Conservation (phyloP, 768 basidiomycete species). For the Postia placenta region DNA sequence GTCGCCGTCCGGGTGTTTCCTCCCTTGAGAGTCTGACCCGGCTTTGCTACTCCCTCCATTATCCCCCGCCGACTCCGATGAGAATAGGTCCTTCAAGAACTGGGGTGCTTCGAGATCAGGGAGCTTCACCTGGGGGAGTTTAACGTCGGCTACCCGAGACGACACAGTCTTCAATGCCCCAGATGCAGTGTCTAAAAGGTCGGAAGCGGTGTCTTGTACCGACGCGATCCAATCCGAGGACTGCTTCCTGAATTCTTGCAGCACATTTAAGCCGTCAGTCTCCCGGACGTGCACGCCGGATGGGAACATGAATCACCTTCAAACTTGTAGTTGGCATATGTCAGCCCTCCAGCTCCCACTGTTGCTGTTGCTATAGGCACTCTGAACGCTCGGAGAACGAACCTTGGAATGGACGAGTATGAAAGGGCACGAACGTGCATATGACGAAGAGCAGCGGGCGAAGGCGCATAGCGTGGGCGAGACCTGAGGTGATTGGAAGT, state of each 20-base stretch:
- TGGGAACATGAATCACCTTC: conserved; percentile 82
- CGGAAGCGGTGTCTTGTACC: conserved; percentile 66
- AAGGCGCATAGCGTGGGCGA: conserved; percentile 39
- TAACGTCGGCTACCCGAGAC: conserved; percentile 11
- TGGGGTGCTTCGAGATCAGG: conserved; percentile 52
- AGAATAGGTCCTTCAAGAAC: conserved; percentile 64
- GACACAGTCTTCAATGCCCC: conserved; percentile 49
- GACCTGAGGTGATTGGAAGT: conserved; percentile 41
- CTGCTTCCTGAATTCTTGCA: conserved; percentile 61
- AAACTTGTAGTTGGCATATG: conserved; percentile 95
- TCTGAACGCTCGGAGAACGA: conserved; percentile 81
- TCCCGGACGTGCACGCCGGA: too few species aligned
- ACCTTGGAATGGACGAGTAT: conserved; percentile 84
- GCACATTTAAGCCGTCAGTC: neutral
- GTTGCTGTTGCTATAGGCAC: conserved; percentile 87
- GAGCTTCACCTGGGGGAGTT: conserved; percentile 41
- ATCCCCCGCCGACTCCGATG: conserved; percentile 17
- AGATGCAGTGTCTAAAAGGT: conserved; percentile 66
- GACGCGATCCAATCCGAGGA: conserved; percentile 61
- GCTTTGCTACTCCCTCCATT: conserved; percentile 26
- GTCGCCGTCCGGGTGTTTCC: conserved; percentile 43
- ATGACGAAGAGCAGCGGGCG: conserved; percentile 46
- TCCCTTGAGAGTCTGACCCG: conserved; percentile 30
- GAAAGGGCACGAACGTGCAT: conserved; percentile 74
- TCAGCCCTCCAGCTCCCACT: conserved; percentile 84